Evolutionary conservation across 148 eudicot genomes (phyloP).

Genomic region (Rheum nobile): DNA sequence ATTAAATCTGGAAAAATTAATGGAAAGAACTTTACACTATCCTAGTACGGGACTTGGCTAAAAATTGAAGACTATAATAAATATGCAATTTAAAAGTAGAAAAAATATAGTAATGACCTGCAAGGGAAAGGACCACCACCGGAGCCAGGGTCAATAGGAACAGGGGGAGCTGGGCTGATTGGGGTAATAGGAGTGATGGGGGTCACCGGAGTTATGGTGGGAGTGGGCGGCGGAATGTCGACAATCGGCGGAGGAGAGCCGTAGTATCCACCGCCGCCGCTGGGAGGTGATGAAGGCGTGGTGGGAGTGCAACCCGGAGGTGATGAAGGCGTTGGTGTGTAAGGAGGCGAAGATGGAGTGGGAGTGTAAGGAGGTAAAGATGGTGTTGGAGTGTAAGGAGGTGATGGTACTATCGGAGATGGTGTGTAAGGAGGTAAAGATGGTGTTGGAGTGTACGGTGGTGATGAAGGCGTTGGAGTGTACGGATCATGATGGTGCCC

Average conservation of each 20-base stretch:
- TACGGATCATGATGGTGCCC: not conserved
- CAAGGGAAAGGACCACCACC: constrained; percentile 37
- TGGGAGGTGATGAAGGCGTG: constrained; percentile 13
- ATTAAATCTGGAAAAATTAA: not conserved
- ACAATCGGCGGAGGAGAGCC: constrained; percentile 16
- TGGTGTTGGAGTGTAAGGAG: not conserved
- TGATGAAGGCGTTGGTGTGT: not conserved
- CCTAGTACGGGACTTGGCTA: not conserved
- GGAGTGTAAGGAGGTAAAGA: not conserved
- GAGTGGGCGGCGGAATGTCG: constrained; percentile 11
- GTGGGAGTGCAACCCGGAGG: not conserved
- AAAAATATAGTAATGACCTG: constrained; percentile 34
- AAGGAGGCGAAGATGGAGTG: not conserved
- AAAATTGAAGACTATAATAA: not conserved
- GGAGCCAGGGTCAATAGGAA: constrained; percentile 9
- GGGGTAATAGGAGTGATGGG: constrained; percentile 11
- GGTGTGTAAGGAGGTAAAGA: not conserved
- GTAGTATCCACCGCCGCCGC: constrained; percentile 15
- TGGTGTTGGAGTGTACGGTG: not conserved
- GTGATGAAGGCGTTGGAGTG: not conserved
- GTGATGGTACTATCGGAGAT: not conserved
- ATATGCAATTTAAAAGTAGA: too few relatives aligned
- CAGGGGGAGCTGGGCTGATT: not conserved
- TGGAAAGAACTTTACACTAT: not conserved
- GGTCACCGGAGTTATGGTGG: not conserved